Conservation (phyloP, 805 yeast species). For the Tanozyma kutaoensis region DNA sequence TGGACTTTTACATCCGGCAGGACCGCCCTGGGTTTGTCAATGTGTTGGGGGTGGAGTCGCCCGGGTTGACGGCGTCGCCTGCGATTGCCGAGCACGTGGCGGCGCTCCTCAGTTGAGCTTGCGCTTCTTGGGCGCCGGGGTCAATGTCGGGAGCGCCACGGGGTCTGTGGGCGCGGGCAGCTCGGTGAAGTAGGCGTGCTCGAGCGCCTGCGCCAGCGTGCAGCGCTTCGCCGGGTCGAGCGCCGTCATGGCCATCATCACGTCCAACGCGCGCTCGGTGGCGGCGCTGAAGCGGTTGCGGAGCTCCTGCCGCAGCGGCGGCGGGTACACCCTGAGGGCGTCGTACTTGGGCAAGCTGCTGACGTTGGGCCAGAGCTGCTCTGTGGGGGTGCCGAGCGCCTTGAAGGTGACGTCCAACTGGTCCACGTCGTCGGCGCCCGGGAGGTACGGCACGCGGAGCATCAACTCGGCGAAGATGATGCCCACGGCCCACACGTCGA, state of each 20-base stretch:
- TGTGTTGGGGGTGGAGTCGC: constrained; percentile 76
- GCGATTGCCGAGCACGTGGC: constrained; percentile 69
- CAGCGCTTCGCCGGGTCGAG: constrained; percentile 72
- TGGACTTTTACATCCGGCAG: constrained; percentile 62
- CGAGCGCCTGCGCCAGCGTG: constrained; percentile 48
- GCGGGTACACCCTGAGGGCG: constrained; percentile 64
- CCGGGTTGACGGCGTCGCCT: constrained; percentile 75
- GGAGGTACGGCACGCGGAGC: constrained; percentile 89
- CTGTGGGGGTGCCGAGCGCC: constrained; percentile 94
- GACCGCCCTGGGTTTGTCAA: constrained; percentile 63
- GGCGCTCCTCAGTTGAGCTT: not conserved
- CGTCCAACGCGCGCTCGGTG: constrained; percentile 67
- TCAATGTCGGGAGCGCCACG: constrained; percentile 42
- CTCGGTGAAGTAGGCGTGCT: constrained; percentile 59
- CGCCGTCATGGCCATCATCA: constrained; percentile 58
- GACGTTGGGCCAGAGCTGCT: constrained; percentile 83
- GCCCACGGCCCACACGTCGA: constrained; percentile 33
- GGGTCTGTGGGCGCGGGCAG: constrained; percentile 67
- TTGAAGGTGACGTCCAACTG: constrained; percentile 89
- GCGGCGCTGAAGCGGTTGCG: constrained; percentile 84
- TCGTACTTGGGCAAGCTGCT: constrained; percentile 66
- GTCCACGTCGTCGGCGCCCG: constrained; percentile 83
- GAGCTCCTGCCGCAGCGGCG: constrained; percentile 69
- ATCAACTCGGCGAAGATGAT: constrained; percentile 87
- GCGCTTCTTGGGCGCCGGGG: too few species aligned